These are phyloP conservation scores for Ceratorhiza oryzae-sativae DNA, from an alignment of 1,284 basidiomycete genomes.

Conservation along the genomic window DNA sequence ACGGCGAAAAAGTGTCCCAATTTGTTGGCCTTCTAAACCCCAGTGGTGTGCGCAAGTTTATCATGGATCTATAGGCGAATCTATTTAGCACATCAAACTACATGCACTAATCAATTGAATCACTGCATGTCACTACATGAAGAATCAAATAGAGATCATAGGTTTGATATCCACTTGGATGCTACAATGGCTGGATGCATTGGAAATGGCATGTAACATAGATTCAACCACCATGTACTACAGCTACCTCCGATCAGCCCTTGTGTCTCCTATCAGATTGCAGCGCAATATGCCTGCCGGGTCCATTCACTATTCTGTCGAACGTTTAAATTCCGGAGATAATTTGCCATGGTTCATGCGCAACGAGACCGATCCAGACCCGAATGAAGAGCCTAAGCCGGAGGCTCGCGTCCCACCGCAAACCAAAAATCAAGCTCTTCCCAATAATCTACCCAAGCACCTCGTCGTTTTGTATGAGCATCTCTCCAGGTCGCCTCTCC, in stretches of 20 bases:
- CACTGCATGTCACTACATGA: too few species aligned
- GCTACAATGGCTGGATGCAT: not conserved
- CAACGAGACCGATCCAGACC: not conserved
- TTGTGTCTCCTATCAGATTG: not conserved
- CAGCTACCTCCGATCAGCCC: not conserved
- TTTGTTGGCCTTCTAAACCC: slow-evolving; percentile 70
- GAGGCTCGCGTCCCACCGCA: not conserved
- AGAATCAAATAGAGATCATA: too few species aligned
- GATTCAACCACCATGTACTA: not conserved
- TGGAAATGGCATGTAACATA: not conserved
- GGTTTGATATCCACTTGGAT: too few species aligned
- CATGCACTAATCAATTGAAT: too few species aligned
- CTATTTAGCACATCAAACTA: too few species aligned
- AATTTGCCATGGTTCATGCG: slow-evolving; percentile 27
- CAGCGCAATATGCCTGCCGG: not conserved
- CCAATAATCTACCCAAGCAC: slow-evolving; percentile 5
- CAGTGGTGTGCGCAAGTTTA: slow-evolving; percentile 58
- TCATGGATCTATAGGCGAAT: slow-evolving; percentile 54
- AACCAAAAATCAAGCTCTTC: not conserved
- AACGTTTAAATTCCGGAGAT: not conserved
- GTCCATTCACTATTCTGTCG: not conserved
- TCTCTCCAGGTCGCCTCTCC: slow-evolving; percentile 10
- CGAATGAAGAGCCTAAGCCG: not conserved
- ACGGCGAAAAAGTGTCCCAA: slow-evolving; percentile 61
- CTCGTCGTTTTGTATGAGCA: slow-evolving; percentile 3